phyloP scores from a whole-genome alignment of 305 asterid genomes.

The Solanum aculeatissimum region DNA sequence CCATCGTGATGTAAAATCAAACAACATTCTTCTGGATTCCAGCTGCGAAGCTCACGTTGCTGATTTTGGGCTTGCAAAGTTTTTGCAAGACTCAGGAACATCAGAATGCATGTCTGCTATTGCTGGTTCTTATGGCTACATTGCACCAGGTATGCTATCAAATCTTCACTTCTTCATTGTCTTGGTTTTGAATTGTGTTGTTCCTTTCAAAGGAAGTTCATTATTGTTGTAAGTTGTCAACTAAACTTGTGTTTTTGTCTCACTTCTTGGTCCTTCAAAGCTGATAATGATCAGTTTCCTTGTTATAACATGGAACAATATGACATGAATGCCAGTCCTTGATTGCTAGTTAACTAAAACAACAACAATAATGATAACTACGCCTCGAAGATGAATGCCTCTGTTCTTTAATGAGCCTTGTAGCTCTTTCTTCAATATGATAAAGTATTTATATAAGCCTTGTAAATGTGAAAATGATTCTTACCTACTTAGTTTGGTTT shows the following conservation, averaged over 20 bases:
- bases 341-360: neutral
- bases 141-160: slow-evolving; percentile 10
- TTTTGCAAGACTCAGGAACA: slow-evolving; percentile 11
- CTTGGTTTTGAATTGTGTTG: neutral
- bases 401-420: neutral
- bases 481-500: neutral
- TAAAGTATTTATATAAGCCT: neutral
- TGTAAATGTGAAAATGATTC: neutral
- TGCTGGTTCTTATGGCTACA: slow-evolving; percentile 19
- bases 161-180: neutral
- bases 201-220: neutral
- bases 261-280: too few relatives aligned
- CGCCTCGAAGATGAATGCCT: neutral
- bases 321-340: neutral
- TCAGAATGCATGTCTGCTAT: slow-evolving; percentile 18
- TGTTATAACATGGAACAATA: neutral
- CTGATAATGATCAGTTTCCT: neutral
- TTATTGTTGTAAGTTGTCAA: neutral
- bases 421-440: neutral
- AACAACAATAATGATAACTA: neutral
- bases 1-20: slow-evolving; percentile 40
- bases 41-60: slow-evolving; percentile 14
- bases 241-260: too few relatives aligned
- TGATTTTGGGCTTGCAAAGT: slow-evolving; percentile 79
- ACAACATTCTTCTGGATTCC: slow-evolving; percentile 38